Base-by-base conservation (phyloP, 192 early-diverging fungal species). In the Irineochytrium annulatum region DNA sequence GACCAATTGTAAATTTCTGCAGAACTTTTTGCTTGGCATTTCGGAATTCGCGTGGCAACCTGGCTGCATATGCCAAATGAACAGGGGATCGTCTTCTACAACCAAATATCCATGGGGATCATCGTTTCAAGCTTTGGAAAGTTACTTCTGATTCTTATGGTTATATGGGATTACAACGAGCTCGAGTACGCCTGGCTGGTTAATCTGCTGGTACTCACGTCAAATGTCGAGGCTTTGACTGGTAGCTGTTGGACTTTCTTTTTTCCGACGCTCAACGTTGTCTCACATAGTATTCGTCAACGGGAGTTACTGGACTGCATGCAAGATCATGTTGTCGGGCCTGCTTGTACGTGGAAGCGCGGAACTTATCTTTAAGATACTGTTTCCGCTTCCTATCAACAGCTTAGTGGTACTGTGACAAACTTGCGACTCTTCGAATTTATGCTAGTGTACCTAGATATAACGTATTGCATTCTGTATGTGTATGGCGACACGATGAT, bases 131-230 rank as follows among this genome's bases (percentile, higher is more conserved):
- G 83, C 43, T 93, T 93, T 78, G 91, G 89, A 31, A 91, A 91
- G 69, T 80, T 95, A 57, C 70, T 95, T 57, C 75, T 88, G 45
- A 88, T 95, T 16, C 69, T 92, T 43, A 88, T 93, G 81, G 91
- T 92, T 1, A 88, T 95, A 46, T 95, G 93, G 93, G 87, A 93
- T 57, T 93, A 93, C 64, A 83, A 84, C 29, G 81, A 88, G 62
- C 65, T 88, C 2, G 85, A 90, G n/a, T 85, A 89, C 45, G 84
- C 88, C 14, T 91, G 89, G 89, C 66, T 90, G 19, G 78, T 95
- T 30, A 90, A 67, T 54, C 24, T 59, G 8, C 59, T 67, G 24
- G 65, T 67, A 4, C 26, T 67, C 17, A 1, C 60, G 29, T 67
- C 65, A 1, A 67, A 67, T 32, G 8, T 60, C 19, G 49, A 60